These are phyloP conservation scores for Sarocladiaceae sp. DNA, from an alignment of 2,329 filamentous ascomycete genomes.

Conservation along the genomic window DNA sequence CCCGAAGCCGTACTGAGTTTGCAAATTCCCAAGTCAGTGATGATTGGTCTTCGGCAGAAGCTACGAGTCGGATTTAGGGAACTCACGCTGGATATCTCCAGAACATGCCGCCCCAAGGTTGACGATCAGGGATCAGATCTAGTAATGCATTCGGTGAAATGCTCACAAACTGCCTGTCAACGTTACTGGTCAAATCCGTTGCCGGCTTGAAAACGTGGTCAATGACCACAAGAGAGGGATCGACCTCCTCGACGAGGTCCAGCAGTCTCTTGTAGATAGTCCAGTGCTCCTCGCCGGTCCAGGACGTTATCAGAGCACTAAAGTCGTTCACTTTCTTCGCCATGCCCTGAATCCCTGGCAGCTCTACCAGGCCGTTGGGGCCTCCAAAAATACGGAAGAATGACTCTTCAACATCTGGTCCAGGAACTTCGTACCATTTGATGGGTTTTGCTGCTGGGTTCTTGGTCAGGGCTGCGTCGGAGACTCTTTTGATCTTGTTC, in stretches of 20 bases:
- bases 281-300: constrained; percentile 25
- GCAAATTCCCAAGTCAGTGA: no score
- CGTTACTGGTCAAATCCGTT: constrained; percentile 18
- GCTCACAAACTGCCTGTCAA: constrained; percentile 27
- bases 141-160: constrained; percentile 40
- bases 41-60: not conserved
- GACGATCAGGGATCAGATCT: constrained; percentile 31
- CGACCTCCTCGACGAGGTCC: constrained; percentile 23
- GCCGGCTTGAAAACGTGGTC: constrained; percentile 25
- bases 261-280: constrained; percentile 20
- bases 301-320: constrained; percentile 20
- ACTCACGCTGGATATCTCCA: constrained; percentile 37
- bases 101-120: constrained; percentile 31
- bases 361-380: constrained; percentile 13
- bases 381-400: not conserved
- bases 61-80: not conserved
- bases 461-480: constrained; percentile 14
- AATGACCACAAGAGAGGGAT: constrained; percentile 27
- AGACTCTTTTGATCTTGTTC: constrained; percentile 12
- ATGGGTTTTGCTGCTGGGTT: constrained; percentile 15
- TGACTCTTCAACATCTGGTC: constrained; percentile 12
- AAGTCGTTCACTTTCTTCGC: constrained; percentile 14
- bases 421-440: constrained; percentile 20
- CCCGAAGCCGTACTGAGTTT: constrained; percentile 34
- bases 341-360: constrained; percentile 17